phyloP scores from a whole-genome alignment of 257 asterid genomes.

The Solanum bulbocastanum region DNA sequence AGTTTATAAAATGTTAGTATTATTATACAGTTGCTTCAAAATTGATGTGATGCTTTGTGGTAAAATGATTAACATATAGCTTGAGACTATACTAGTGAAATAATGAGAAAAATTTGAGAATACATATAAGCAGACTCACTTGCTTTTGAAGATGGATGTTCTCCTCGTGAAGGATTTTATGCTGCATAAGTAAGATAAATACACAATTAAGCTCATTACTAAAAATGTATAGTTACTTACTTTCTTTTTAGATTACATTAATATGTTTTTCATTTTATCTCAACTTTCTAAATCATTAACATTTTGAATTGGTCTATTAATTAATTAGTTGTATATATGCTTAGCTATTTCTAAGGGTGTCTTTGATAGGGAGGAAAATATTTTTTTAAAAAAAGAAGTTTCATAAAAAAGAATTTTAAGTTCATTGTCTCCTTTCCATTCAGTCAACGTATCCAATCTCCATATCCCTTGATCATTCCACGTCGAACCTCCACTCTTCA shows the following conservation, averaged over 20 bases:
- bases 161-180: slow-evolving; percentile 47
- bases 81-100: neutral
- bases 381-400: neutral
- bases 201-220: neutral
- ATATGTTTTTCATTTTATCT: neutral
- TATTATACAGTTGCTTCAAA: neutral
- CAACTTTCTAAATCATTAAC: neutral
- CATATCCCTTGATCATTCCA: neutral
- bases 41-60: neutral
- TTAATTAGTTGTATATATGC: neutral
- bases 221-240: neutral
- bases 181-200: slow-evolving; percentile 21
- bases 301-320: neutral
- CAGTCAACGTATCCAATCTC: neutral
- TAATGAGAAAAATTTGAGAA: neutral
- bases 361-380: neutral
- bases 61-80: too few relatives aligned
- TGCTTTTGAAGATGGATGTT: slow-evolving; percentile 44
- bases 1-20: neutral
- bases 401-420: neutral
- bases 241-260: neutral
- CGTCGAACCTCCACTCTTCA: neutral
- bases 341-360: neutral
- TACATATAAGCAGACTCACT: slow-evolving; percentile 9
- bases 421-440: too few relatives aligned